phyloP scores from a whole-genome alignment of 148 eudicot species.

The Persicaria maculosa region DNA sequence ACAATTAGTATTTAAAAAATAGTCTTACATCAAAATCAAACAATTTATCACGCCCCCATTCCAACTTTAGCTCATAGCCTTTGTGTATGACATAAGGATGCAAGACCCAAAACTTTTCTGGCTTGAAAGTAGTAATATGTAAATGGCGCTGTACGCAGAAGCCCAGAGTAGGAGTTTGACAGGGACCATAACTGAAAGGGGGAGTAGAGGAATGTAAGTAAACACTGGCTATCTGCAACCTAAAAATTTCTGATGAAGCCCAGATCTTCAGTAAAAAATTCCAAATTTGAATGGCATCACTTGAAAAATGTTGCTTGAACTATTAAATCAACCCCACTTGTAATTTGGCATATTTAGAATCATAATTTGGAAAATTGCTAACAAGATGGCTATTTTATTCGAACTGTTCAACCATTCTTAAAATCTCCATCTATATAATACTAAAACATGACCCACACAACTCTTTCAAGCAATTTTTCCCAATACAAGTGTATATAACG shows the following conservation, averaged over 20 bases:
- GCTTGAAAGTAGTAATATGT: slow-evolving; percentile 77
- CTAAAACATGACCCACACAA: not conserved
- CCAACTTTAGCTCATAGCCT: slow-evolving; percentile 84
- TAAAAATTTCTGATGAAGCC: not conserved
- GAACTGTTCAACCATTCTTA: not conserved
- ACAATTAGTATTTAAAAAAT: slow-evolving; percentile 4
- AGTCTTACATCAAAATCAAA: slow-evolving; percentile 78
- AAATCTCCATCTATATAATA: not conserved
- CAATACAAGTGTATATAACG: not conserved
- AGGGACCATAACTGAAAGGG: slow-evolving; percentile 83
- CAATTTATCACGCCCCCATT: slow-evolving; percentile 80
- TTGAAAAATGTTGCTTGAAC: not conserved
- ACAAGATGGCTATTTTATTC: not conserved
- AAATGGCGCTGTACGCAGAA: slow-evolving; percentile 94
- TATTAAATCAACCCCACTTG: not conserved
- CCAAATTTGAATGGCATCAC: not conserved
- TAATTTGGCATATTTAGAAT: not conserved
- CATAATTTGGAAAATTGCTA: not conserved
- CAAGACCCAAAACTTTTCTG: slow-evolving; percentile 79
- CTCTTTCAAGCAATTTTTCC: not conserved
- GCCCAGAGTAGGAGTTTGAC: slow-evolving; percentile 98
- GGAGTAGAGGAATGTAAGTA: not conserved
- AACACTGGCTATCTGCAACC: slow-evolving; percentile 1
- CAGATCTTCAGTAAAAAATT: not conserved
- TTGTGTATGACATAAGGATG: slow-evolving; percentile 62